Percentiles rank a stretch among this genome's conserved stretches.
Conservation (phyloP, 306 rosid genomes). For the Sophora flavescens region DNA sequence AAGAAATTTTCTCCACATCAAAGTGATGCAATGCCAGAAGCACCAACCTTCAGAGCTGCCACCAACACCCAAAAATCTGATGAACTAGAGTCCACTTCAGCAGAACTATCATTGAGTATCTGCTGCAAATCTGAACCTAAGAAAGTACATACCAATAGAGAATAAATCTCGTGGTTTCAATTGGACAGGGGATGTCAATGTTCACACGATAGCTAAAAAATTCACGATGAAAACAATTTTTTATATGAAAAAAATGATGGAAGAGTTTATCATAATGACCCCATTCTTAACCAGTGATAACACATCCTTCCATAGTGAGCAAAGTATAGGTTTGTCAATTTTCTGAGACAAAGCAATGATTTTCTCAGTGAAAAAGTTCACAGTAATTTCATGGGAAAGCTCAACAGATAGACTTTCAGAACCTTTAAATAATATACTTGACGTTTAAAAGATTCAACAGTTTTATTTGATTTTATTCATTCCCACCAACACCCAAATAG, state of each 20-base stretch:
- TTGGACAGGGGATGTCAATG: conserved; percentile 22
- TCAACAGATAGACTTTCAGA: conserved; percentile 32
- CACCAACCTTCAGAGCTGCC: conserved; percentile 91
- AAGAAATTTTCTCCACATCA: neutral
- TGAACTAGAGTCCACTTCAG: conserved; percentile 81
- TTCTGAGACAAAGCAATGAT: conserved; percentile 33
- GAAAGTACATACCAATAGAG: conserved; percentile 44
- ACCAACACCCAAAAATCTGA: conserved; percentile 96
- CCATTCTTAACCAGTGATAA: conserved; percentile 25
- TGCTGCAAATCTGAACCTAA: conserved; percentile 71
- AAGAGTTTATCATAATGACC: conserved; percentile 12
- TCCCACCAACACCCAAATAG: conserved; percentile 26
- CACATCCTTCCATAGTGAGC: conserved; percentile 28
- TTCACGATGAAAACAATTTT: conserved; percentile 15
- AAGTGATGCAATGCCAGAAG: conserved; percentile 36
- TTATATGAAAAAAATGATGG: neutral
- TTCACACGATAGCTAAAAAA: conserved; percentile 1
- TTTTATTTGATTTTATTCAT: conserved; percentile 25
- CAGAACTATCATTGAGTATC: conserved; percentile 71
- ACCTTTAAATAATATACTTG: conserved; percentile 29
- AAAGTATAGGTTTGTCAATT: conserved; percentile 33
- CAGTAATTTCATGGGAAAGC: conserved; percentile 13
- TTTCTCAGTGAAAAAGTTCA: conserved; percentile 24
- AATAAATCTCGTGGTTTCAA: conserved; percentile 23
- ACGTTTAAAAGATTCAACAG: conserved; percentile 21